A percentile compares a stretch with the other conserved stretches of the same genome.
These are phyloP conservation scores for Tephrocybe sp. DNA, from an alignment of 768 basidiomycete genomes.

Conservation along the genomic window DNA sequence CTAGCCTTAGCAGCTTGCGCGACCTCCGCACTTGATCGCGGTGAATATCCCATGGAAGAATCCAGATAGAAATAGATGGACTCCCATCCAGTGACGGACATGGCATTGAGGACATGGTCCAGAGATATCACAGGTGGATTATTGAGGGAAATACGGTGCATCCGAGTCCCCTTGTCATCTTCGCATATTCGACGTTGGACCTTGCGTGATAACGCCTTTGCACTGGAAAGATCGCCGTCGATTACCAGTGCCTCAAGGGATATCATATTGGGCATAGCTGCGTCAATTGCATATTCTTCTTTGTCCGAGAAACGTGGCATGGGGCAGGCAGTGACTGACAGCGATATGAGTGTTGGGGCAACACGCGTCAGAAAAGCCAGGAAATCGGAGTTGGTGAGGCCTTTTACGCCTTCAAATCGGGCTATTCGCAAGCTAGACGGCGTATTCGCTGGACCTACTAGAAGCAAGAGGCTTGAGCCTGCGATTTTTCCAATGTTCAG, in stretches of 20 bases:
- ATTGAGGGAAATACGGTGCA: background rate
- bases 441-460: background rate
- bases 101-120: slow-evolving; percentile 1
- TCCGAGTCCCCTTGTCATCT: background rate
- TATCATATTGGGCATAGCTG: slow-evolving; percentile 6
- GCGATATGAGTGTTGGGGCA: slow-evolving; percentile 6
- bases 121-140: background rate
- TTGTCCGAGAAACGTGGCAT: slow-evolving; percentile 6
- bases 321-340: slow-evolving; percentile 5
- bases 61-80: slow-evolving; percentile 1
- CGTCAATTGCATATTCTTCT: slow-evolving; percentile 17
- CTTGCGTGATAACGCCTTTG: slow-evolving; percentile 5
- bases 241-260: slow-evolving; percentile 4
- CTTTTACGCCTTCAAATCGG: background rate
- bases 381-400: slow-evolving; percentile 13
- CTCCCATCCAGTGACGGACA: slow-evolving; percentile 10
- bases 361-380: slow-evolving; percentile 8
- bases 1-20: background rate
- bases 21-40: background rate
- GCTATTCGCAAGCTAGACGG: slow-evolving; percentile 1
- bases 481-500: background rate
- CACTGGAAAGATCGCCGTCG: slow-evolving; percentile 3
- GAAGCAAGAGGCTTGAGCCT: background rate
- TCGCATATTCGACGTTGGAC: background rate
- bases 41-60: background rate